Evolutionary conservation across 768 basidiomycete species (phyloP).

Genomic region (Gyrodon lividus): DNA sequence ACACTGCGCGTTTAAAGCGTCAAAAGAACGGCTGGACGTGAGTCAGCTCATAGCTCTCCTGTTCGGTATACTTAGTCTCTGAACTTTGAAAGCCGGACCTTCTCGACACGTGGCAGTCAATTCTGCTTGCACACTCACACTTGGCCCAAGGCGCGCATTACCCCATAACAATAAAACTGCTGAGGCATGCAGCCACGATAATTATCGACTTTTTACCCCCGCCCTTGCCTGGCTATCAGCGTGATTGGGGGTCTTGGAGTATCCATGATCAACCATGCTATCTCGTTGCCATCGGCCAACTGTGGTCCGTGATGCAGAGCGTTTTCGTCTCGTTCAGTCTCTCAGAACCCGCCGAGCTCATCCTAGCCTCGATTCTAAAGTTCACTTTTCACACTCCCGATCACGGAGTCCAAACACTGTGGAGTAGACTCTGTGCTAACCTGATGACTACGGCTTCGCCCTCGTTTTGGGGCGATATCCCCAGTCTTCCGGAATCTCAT

Average conservation of each 20-base stretch:
- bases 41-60: constrained; percentile 9
- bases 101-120: constrained; percentile 50
- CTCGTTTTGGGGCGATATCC: constrained; percentile 37
- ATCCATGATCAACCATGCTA: constrained; percentile 34
- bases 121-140: constrained; percentile 51
- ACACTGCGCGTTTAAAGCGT: constrained; percentile 19
- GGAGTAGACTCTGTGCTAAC: constrained; percentile 50
- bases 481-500: constrained; percentile 25
- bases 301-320: constrained; percentile 54
- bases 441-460: constrained; percentile 45
- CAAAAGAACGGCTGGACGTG: constrained; percentile 24
- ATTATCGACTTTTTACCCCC: constrained; percentile 36
- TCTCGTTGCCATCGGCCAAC: constrained; percentile 40
- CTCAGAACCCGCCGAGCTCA: constrained; percentile 41
- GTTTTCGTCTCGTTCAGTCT: constrained; percentile 45
- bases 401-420: constrained; percentile 37
- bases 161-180: constrained; percentile 35
- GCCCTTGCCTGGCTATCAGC: constrained; percentile 3
- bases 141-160: constrained; percentile 39
- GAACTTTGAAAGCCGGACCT: constrained; percentile 35
- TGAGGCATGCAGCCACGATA: constrained; percentile 34
- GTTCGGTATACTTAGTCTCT: constrained; percentile 5
- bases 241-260: constrained; percentile 21
- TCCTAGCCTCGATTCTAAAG: constrained; percentile 47
- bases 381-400: constrained; percentile 42